Percentiles rank a stretch among this genome's conserved stretches.
phyloP scores from a whole-genome alignment of 176 grass and related monocot genomes.

The Musa itinerans region DNA sequence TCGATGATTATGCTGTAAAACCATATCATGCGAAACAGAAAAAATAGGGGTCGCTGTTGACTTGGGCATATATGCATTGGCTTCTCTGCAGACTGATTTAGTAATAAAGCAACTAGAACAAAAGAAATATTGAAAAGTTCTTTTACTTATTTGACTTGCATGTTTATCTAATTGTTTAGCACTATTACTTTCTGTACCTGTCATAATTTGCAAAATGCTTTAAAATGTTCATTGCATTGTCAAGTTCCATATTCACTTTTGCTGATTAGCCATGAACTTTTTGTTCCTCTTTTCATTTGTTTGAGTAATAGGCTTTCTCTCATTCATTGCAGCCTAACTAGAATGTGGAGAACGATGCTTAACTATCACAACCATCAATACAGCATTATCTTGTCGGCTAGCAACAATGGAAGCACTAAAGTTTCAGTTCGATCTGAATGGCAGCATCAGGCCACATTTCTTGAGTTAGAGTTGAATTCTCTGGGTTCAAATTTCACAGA shows the following conservation, averaged over 20 bases:
- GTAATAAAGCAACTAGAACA: no score
- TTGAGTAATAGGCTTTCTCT: background rate
- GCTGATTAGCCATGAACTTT: background rate
- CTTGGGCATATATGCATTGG: no score
- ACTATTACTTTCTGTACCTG: background rate
- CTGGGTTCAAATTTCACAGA: constrained; percentile 71
- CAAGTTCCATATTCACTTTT: background rate
- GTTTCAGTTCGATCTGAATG: constrained; percentile 47
- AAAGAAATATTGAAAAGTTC: no score
- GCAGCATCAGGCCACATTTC: constrained; percentile 52
- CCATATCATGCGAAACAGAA: no score
- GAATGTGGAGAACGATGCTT: constrained; percentile 78
- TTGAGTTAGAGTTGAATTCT: constrained; percentile 65
- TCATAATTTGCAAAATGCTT: background rate
- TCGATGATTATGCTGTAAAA: no score
- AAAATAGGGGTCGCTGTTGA: no score
- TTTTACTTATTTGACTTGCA: background rate
- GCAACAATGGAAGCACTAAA: constrained; percentile 44
- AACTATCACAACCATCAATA: constrained; percentile 63
- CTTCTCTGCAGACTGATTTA: no score
- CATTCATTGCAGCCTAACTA: constrained; percentile 50
- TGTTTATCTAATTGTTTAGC: background rate
- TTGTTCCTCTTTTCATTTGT: background rate
- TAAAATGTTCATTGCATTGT: background rate
- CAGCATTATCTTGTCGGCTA: constrained; percentile 41